phyloP scores from a whole-genome alignment of 2,329 filamentous ascomycete genomes.

The Hypoxylon sp. region DNA sequence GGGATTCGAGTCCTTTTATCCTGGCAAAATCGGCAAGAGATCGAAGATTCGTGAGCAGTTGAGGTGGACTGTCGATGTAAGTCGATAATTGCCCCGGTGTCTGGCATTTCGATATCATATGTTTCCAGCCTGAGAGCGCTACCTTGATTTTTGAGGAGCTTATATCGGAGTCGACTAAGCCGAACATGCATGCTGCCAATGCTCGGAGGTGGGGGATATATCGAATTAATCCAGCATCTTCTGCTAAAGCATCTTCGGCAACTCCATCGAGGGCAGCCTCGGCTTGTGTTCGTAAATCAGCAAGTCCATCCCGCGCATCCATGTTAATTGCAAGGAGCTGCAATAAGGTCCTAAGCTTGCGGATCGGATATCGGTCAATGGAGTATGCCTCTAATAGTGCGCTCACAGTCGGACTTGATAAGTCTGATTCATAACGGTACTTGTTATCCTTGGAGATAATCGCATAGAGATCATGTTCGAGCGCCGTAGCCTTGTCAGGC shows the following conservation, averaged over 20 bases:
- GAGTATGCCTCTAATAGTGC: slow-evolving; percentile 64
- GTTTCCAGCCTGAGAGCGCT: slow-evolving; percentile 59
- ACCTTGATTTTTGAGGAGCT: slow-evolving; percentile 51
- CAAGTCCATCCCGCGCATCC: slow-evolving; percentile 56
- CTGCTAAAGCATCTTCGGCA: slow-evolving; percentile 54
- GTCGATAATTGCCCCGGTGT: slow-evolving; percentile 57
- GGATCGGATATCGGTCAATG: slow-evolving; percentile 62
- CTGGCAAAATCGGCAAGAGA: slow-evolving; percentile 64
- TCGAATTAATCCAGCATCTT: slow-evolving; percentile 58
- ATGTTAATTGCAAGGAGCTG: slow-evolving; percentile 62
- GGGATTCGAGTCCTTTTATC: slow-evolving; percentile 61
- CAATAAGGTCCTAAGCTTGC: slow-evolving; percentile 64
- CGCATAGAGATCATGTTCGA: slow-evolving; percentile 70
- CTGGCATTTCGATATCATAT: slow-evolving; percentile 55
- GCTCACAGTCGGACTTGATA: slow-evolving; percentile 60
- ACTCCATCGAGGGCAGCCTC: slow-evolving; percentile 54
- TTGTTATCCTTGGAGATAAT: slow-evolving; percentile 54
- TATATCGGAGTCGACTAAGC: slow-evolving; percentile 56
- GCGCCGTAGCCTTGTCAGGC: slow-evolving; percentile 65
- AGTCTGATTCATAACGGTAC: slow-evolving; percentile 51
- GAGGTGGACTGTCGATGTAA: slow-evolving; percentile 62
- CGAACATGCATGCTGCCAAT: slow-evolving; percentile 58
- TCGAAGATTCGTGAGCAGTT: slow-evolving; percentile 62
- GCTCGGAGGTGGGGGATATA: slow-evolving; percentile 64
- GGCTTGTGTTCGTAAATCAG: slow-evolving; percentile 56